phyloP scores from a whole-genome alignment of 1,139 yeast genomes.

The Suhomyces anneliseae region DNA sequence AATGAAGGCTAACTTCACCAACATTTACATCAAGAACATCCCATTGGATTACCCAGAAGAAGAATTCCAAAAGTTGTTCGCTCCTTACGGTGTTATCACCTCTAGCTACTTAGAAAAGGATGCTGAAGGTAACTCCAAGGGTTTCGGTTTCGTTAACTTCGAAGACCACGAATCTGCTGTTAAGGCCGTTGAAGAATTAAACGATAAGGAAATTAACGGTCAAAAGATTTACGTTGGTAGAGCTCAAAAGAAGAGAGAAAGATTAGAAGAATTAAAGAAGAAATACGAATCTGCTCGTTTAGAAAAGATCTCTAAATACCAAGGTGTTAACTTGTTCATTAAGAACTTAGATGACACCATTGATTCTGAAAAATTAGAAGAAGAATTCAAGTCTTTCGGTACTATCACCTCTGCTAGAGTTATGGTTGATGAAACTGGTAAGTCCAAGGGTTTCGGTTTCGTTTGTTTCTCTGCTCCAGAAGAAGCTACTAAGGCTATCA shows the following conservation, averaged over 20 bases:
- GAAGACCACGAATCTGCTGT: conserved; percentile 86
- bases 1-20: conserved; percentile 91
- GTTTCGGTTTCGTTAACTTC: conserved; percentile 94
- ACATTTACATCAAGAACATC: conserved; percentile 91
- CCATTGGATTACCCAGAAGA: conserved; percentile 69
- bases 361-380: conserved; percentile 88
- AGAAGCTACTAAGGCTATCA: conserved; percentile 98
- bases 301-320: conserved; percentile 92
- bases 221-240: conserved; percentile 93
- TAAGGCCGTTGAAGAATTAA: conserved; percentile 88
- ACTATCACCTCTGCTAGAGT: conserved; percentile 95
- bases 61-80: conserved; percentile 72
- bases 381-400: conserved; percentile 93
- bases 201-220: conserved; percentile 82
- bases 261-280: conserved; percentile 93
- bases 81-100: conserved; percentile 76
- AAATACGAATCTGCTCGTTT: conserved; percentile 92
- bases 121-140: conserved; percentile 86
- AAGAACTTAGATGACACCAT: conserved; percentile 94
- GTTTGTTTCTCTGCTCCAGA: conserved; percentile 98
- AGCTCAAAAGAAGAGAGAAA: conserved; percentile 99
- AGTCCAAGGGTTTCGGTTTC: conserved; percentile 97
- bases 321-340: conserved; percentile 95
- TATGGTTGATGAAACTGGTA: conserved; percentile 92
- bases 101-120: conserved; percentile 83